A percentile compares a stretch with the other conserved stretches of the same genome.
Conservation (phyloP, 208 protist species). For the Leishmania major region DNA sequence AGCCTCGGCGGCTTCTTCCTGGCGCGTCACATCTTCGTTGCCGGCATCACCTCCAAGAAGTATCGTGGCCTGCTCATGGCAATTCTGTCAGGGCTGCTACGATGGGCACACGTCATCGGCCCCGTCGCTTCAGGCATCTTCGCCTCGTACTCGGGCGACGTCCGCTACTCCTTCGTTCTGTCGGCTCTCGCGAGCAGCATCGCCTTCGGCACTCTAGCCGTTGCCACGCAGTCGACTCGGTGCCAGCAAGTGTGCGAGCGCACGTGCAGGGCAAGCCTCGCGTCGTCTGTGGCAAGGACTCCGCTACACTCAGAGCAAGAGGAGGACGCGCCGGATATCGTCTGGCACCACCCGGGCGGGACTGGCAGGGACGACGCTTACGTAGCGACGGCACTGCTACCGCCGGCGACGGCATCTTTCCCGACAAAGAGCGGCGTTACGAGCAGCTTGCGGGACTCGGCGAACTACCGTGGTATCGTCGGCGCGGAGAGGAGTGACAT, state of each 20-base stretch:
- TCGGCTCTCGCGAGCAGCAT: slow-evolving; percentile 34
- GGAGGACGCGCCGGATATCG: not conserved
- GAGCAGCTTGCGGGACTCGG: not conserved
- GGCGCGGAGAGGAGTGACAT: slow-evolving; percentile 17
- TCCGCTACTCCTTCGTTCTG: slow-evolving; percentile 63
- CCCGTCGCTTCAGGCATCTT: slow-evolving; percentile 57
- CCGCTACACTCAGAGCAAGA: slow-evolving; percentile 17
- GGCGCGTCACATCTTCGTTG: slow-evolving; percentile 80
- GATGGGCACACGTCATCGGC: slow-evolving; percentile 79
- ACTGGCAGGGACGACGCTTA: not conserved
- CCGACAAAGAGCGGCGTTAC: not conserved
- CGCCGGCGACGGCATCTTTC: not conserved
- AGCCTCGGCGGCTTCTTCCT: slow-evolving; percentile 83
- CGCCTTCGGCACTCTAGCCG: slow-evolving; percentile 40
- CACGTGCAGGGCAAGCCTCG: slow-evolving; percentile 21
- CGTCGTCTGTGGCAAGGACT: slow-evolving; percentile 1
- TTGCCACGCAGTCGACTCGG: slow-evolving; percentile 18
- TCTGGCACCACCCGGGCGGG: not conserved
- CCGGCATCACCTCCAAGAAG: slow-evolving; percentile 59
- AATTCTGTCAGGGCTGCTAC: slow-evolving; percentile 74
- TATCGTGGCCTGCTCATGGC: slow-evolving; percentile 82
- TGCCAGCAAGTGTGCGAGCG: slow-evolving; percentile 27
- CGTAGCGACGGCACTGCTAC: slow-evolving; percentile 11
- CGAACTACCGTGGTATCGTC: slow-evolving; percentile 8
- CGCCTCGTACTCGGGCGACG: slow-evolving; percentile 40